Percentiles rank a stretch among this genome's conserved stretches.
Evolutionary conservation across 129 eudicot genomes (phyloP).

Genomic region (Centella asiatica): DNA sequence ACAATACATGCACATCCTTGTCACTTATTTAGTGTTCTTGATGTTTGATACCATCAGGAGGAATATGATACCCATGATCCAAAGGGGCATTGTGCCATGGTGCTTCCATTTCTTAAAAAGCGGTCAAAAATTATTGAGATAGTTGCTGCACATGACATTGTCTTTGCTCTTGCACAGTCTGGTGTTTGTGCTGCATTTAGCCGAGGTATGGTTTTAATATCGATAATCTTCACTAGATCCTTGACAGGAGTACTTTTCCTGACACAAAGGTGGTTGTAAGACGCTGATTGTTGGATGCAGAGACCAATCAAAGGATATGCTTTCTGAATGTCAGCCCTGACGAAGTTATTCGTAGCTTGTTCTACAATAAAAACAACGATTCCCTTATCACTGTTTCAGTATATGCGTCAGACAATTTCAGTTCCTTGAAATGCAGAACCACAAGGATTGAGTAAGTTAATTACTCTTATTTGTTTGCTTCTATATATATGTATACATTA

Average conservation of each 20-base stretch:
- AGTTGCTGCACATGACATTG: constrained; percentile 94
- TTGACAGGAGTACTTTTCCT: not conserved
- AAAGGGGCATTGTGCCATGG: constrained; percentile 69
- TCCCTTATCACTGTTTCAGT: constrained; percentile 94
- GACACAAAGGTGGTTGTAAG: not conserved
- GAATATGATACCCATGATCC: constrained; percentile 96
- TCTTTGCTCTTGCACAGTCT: constrained; percentile 97
- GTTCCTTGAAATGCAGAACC: constrained; percentile 88
- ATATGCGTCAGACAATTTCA: constrained; percentile 80
- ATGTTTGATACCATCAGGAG: constrained; percentile 44
- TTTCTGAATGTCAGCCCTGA: constrained; percentile 77
- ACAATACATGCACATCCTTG: not conserved
- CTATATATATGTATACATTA: not conserved
- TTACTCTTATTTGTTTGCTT: constrained; percentile 6
- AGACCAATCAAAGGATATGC: constrained; percentile 86
- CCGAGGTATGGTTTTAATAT: constrained; percentile 50
- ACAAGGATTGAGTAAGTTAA: constrained; percentile 82
- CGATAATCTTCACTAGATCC: not conserved
- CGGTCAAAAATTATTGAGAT: constrained; percentile 90
- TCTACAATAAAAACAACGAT: constrained; percentile 84
- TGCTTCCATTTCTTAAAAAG: constrained; percentile 68
- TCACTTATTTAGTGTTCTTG: not conserved
- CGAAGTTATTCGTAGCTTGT: constrained; percentile 90
- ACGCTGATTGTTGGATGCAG: constrained; percentile 44
- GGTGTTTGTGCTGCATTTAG: constrained; percentile 98